Evolutionary conservation across 257 asterid species (phyloP), one percentile per base, ranked within the genome.

Genomic region (Nicotiana undulata): DNA sequence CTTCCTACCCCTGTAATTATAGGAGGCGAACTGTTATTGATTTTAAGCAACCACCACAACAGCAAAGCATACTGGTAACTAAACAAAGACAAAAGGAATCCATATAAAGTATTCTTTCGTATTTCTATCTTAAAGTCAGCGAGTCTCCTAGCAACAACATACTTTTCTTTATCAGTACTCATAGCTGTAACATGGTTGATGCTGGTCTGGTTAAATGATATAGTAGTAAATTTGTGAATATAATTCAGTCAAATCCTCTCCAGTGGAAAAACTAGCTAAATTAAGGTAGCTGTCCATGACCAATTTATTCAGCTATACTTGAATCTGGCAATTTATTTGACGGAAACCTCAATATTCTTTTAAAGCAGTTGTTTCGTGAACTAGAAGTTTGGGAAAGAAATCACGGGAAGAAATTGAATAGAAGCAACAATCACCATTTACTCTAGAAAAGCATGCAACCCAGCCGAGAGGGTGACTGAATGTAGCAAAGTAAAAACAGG

Each of bases 1-100:
- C 91, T 96, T 96, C 85, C 82, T 89, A 79, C 97, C 98, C 93
- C 99, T 94, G 97, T 84, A n/a, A 75, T 70, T 78, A 68, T 74
- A 85, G 52, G 56, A 74, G 72, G 59, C 66, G 68, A 16, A 46
- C 49, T 58, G 65, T 82, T 72, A 77, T 75, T 75, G 81, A 40
- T 56, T 46, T 77, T 24, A 20, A 55, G 79, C 32, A 76, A 22
- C 75, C 29, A 29, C 79, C 60, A 65, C 34, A 44, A 70, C 13
- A 22, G 37, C 49, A 40, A 44, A 72, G 15, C 77, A 72, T 5
- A 72, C 9, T 12, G 59, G 22, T 70, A 51, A 13, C 59, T 44
- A 70, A 29, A 44, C 20, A 70, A 22, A 70, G 32, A 40, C 11
- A 44, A 68, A 40, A 68, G 58, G 13, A 32, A 40, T 40, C 76